These are phyloP conservation scores for Trichoderma sp. DNA, from an alignment of 2,329 filamentous ascomycete genomes.

Conservation along the genomic window DNA sequence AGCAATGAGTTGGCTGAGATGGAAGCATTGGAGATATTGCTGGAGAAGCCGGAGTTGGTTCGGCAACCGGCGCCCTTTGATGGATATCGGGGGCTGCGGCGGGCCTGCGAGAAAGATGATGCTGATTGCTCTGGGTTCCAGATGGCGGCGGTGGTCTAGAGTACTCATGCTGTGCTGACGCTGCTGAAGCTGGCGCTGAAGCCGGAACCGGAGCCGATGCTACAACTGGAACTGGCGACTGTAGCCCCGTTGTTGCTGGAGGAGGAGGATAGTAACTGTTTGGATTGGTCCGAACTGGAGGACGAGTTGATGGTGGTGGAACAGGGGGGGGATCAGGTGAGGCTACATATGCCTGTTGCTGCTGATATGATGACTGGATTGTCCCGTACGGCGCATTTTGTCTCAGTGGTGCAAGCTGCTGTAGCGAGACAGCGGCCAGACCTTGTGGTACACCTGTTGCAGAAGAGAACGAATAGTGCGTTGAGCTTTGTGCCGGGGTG, in stretches of 20 bases:
- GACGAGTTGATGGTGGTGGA: conserved; percentile 5
- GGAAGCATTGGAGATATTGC: neutral
- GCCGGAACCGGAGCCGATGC: too few species aligned
- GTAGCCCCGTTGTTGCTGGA: neutral
- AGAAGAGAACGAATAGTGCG: neutral
- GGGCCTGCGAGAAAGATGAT: neutral
- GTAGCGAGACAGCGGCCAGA: neutral
- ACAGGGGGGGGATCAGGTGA: neutral
- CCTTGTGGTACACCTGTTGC: neutral
- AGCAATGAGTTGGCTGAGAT: neutral
- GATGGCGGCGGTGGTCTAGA: neutral
- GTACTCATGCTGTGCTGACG: neutral
- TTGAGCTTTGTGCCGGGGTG: neutral
- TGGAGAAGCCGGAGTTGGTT: neutral
- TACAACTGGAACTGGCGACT: neutral
- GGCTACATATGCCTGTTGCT: conserved; percentile 1
- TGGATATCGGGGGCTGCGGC: neutral
- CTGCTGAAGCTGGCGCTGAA: neutral
- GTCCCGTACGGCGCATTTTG: neutral
- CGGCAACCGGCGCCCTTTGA: neutral
- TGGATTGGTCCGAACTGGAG: neutral
- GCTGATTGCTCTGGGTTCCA: neutral
- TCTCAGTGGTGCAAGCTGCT: neutral
- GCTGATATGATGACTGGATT: neutral
- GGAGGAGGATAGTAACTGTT: neutral